A percentile compares a stretch with the other conserved stretches of the same genome.
Conservation (phyloP, 768 basidiomycete genomes). For the Strobilomyces echinocephalus region DNA sequence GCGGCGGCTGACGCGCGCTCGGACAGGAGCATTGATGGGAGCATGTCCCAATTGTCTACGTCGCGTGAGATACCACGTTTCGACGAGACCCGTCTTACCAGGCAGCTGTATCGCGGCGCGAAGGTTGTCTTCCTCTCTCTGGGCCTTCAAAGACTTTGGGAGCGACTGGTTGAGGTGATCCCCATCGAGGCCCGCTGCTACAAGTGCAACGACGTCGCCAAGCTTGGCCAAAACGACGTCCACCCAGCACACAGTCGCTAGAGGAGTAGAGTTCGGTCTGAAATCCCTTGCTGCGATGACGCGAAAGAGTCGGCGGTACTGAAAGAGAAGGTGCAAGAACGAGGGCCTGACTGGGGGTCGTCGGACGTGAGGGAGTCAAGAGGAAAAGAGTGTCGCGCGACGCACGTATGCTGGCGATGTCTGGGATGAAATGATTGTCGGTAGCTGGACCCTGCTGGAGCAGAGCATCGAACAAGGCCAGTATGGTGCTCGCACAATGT, state of each 20-base stretch:
- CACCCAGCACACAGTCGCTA: conserved; percentile 56
- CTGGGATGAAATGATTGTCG: conserved; percentile 8
- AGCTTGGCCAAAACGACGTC: conserved; percentile 57
- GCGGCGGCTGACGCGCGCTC: conserved; percentile 54
- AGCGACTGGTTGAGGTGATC: conserved; percentile 11
- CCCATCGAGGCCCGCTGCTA: conserved; percentile 26
- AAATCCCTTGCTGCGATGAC: conserved; percentile 35
- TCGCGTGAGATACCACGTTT: conserved; percentile 10
- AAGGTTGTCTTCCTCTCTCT: conserved; percentile 47
- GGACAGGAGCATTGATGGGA: conserved; percentile 45
- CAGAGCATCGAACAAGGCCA: conserved; percentile 28
- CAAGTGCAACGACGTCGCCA: conserved; percentile 32
- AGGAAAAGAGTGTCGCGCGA: not conserved
- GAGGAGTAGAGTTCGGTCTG: conserved; percentile 16
- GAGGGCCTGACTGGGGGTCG: conserved; percentile 27
- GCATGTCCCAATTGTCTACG: conserved; percentile 50
- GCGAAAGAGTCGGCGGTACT: conserved; percentile 47
- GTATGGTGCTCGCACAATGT: conserved; percentile 30
- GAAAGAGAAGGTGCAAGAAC: conserved; percentile 42
- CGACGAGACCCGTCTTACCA: conserved; percentile 32
- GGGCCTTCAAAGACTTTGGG: conserved; percentile 32
- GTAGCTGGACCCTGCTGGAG: conserved; percentile 7
- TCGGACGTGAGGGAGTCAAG: conserved; percentile 7
- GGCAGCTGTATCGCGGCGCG: conserved; percentile 67
- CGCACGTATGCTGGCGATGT: conserved; percentile 21